A percentile compares a stretch with the other conserved stretches of the same genome.
Evolutionary conservation across 768 basidiomycete genomes (phyloP).

Genomic region (Pleurotus eryngii): DNA sequence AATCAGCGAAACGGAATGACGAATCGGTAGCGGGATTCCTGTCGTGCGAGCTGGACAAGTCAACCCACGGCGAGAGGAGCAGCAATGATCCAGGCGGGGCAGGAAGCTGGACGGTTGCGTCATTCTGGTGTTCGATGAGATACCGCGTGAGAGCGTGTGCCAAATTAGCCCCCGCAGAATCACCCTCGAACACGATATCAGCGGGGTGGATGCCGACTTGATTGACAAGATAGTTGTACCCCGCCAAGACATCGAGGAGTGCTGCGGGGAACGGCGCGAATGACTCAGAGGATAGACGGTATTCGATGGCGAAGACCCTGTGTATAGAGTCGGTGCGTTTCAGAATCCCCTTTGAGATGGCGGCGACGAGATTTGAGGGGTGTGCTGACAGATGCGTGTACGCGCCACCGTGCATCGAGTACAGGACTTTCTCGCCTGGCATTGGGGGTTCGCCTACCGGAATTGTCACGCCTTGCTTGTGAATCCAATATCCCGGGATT

Average conservation of each 20-base stretch:
- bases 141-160: slow-evolving; percentile 61
- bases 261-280: slow-evolving; percentile 70
- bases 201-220: slow-evolving; percentile 51
- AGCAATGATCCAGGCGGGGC: slow-evolving; percentile 45
- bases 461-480: slow-evolving; percentile 36
- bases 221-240: slow-evolving; percentile 67
- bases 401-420: slow-evolving; percentile 62
- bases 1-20: slow-evolving; percentile 23
- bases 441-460: slow-evolving; percentile 33
- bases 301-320: slow-evolving; percentile 64
- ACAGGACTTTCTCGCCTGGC: slow-evolving; percentile 56
- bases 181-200: slow-evolving; percentile 66
- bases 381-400: slow-evolving; percentile 54
- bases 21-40: slow-evolving; percentile 34
- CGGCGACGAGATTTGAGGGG: slow-evolving; percentile 45
- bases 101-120: slow-evolving; percentile 31
- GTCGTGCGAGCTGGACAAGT: slow-evolving; percentile 39
- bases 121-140: slow-evolving; percentile 45
- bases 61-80: slow-evolving; percentile 56
- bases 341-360: slow-evolving; percentile 45
- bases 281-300: slow-evolving; percentile 54
- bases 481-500: slow-evolving; percentile 58
- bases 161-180: slow-evolving; percentile 79
- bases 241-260: slow-evolving; percentile 70
- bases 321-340: slow-evolving; percentile 39